These are phyloP conservation scores for Stylonectria norvegica DNA, from an alignment of 2,329 filamentous ascomycete species.

Conservation along the genomic window DNA sequence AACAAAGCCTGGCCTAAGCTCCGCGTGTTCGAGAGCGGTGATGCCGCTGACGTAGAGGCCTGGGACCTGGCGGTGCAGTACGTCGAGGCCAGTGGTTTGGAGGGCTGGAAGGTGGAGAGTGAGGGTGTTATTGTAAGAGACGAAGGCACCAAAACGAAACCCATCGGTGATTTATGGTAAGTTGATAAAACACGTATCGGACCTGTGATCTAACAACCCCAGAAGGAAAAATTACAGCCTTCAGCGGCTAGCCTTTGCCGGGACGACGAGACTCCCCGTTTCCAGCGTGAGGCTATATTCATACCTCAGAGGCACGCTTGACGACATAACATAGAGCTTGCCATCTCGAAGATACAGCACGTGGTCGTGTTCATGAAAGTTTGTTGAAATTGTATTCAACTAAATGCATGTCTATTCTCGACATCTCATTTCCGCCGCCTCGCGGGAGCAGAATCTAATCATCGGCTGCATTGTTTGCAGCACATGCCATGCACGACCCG, in stretches of 20 bases:
- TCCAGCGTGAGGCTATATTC: too few relatives aligned
- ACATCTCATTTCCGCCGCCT: neutral
- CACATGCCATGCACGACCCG: slow-evolving; percentile 10
- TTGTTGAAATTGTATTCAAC: too few relatives aligned
- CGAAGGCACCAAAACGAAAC: too few relatives aligned
- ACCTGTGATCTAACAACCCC: neutral
- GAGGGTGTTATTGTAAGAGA: slow-evolving; percentile 44
- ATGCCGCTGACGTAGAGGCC: slow-evolving; percentile 41
- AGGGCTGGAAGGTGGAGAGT: slow-evolving; percentile 42
- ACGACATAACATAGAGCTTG: too few relatives aligned
- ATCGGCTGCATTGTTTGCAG: slow-evolving; percentile 1
- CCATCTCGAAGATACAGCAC: too few relatives aligned
- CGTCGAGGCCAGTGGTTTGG: slow-evolving; percentile 33
- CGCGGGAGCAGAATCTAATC: neutral
- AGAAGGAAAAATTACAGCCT: neutral
- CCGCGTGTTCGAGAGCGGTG: slow-evolving; percentile 48
- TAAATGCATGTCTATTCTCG: too few relatives aligned
- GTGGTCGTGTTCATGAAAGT: too few relatives aligned
- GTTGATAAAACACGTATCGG: too few relatives aligned
- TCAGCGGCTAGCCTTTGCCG: too few relatives aligned
- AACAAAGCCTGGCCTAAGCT: slow-evolving; percentile 39
- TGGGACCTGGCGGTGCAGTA: slow-evolving; percentile 46
- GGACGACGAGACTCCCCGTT: too few relatives aligned
- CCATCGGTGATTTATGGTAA: too few relatives aligned
- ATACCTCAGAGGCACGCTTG: too few relatives aligned